Conservation (phyloP, 169 alveolate genomes). For the Eimeria maxima region DNA sequence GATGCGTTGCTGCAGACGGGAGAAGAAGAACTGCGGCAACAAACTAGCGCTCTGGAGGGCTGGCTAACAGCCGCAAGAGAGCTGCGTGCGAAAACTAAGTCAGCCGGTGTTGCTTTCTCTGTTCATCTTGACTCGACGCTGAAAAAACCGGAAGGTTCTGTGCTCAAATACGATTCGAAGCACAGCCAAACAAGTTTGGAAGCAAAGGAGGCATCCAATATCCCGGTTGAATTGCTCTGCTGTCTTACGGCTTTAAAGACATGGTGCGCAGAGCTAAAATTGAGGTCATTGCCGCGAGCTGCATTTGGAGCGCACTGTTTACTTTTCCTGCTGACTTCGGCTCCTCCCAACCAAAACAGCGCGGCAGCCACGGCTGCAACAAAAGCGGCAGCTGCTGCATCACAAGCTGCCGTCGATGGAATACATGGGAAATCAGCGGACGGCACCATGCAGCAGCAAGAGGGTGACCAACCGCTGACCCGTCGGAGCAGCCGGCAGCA, state of each 20-base stretch:
- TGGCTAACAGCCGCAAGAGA: constrained; percentile 59
- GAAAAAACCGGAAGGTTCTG: neutral
- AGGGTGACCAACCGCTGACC: neutral
- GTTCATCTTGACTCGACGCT: neutral
- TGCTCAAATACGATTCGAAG: neutral
- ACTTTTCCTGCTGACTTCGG: constrained; percentile 69
- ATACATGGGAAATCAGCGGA: neutral
- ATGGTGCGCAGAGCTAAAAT: constrained; percentile 64
- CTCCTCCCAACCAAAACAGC: constrained; percentile 76
- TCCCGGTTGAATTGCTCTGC: constrained; percentile 56
- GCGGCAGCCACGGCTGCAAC: constrained; percentile 74
- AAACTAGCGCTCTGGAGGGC: constrained; percentile 74
- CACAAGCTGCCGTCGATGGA: constrained; percentile 44
- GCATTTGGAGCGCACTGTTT: constrained; percentile 71
- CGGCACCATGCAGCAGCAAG: constrained; percentile 1
- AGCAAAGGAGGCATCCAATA: neutral
- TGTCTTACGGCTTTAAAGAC: constrained; percentile 75
- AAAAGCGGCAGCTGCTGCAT: constrained; percentile 45
- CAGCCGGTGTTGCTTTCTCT: constrained; percentile 19
- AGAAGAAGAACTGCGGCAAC: constrained; percentile 57
- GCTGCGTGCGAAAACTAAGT: constrained; percentile 40
- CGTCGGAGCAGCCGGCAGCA: constrained; percentile 62
- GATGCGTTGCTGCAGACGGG: constrained; percentile 67
- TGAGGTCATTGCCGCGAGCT: constrained; percentile 69
- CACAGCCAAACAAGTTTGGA: neutral